These are phyloP conservation scores for Ceratocystis lukuohia DNA, from an alignment of 2,329 filamentous ascomycete species.

Conservation along the genomic window DNA sequence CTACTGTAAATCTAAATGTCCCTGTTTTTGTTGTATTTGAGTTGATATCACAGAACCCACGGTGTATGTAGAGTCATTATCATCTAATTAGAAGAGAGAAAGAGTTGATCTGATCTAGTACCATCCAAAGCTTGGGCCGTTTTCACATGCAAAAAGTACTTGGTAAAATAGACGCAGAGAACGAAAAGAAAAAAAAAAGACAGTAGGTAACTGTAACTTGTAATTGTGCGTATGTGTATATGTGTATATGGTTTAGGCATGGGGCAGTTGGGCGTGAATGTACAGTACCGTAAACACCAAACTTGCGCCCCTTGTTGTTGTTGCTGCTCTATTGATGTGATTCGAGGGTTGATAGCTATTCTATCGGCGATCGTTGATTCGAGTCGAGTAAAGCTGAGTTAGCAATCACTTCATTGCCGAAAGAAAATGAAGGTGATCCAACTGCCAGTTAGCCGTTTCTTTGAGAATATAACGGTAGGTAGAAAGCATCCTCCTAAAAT, in stretches of 20 bases:
- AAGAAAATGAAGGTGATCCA: background rate
- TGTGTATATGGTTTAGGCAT: no score
- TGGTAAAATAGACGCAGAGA: background rate
- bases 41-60: no score
- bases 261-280: no score
- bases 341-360: background rate
- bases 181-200: background rate
- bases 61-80: no score
- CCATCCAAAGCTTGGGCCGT: background rate
- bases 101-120: no score
- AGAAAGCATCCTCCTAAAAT: no score
- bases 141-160: background rate
- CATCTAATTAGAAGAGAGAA: no score
- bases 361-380: background rate
- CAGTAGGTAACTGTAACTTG: background rate
- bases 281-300: background rate
- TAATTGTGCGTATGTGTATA: no score
- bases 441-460: background rate
- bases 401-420: no score
- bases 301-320: background rate
- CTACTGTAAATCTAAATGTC: background rate
- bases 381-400: background rate
- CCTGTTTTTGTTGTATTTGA: background rate
- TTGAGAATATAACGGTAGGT: background rate
- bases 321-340: background rate